Evolutionary conservation across 2,329 filamentous ascomycete species (phyloP).

Genomic region (Hypoxylon sp.): DNA sequence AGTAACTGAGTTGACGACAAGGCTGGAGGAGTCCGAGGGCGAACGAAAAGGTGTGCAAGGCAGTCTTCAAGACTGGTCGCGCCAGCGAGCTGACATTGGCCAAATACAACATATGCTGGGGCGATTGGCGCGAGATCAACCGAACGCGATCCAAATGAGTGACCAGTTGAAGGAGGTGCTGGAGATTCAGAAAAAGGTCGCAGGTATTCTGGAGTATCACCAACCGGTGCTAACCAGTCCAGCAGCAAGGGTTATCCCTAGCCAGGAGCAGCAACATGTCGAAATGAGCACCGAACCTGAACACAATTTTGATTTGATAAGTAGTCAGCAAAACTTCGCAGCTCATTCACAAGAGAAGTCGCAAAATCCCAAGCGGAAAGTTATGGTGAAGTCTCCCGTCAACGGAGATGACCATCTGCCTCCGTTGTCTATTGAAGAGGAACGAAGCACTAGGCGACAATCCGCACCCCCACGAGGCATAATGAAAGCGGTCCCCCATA

Average conservation of each 20-base stretch:
- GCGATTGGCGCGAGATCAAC: slow-evolving; percentile 39
- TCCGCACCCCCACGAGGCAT: slow-evolving; percentile 46
- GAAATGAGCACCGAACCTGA: background rate
- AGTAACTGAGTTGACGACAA: slow-evolving; percentile 30
- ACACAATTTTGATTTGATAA: background rate
- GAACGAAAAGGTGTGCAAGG: slow-evolving; percentile 29
- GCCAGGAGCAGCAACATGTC: background rate
- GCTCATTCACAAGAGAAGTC: slow-evolving; percentile 5
- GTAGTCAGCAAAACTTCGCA: background rate
- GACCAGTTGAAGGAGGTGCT: slow-evolving; percentile 41
- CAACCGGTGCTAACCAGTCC: slow-evolving; percentile 11
- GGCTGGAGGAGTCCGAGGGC: slow-evolving; percentile 30
- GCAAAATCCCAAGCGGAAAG: slow-evolving; percentile 43
- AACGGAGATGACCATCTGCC: slow-evolving; percentile 39
- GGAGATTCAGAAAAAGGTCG: slow-evolving; percentile 43
- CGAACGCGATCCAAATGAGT: slow-evolving; percentile 37
- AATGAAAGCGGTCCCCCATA: slow-evolving; percentile 46
- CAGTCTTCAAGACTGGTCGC: slow-evolving; percentile 45
- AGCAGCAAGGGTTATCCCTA: background rate
- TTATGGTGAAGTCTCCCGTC: slow-evolving; percentile 46
- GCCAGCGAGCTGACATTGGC: slow-evolving; percentile 36
- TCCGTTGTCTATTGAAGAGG: slow-evolving; percentile 50
- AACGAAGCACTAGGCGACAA: slow-evolving; percentile 48
- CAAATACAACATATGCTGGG: slow-evolving; percentile 42
- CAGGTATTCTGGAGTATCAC: slow-evolving; percentile 39